Base-by-base conservation (phyloP, 2,329 filamentous ascomycete genomes). In the Trichothecium roseum region DNA sequence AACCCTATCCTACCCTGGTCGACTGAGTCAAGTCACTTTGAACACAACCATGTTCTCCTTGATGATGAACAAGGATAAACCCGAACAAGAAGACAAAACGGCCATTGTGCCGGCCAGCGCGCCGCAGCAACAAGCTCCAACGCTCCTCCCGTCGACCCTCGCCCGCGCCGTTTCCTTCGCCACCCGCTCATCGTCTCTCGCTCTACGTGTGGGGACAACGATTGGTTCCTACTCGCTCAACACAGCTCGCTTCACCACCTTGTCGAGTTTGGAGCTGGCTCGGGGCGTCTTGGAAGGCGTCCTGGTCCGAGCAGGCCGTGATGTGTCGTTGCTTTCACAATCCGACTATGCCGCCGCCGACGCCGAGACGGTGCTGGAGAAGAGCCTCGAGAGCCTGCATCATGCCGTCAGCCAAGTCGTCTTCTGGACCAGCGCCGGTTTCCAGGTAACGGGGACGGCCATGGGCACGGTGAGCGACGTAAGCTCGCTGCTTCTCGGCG, bases 381-480 rank as follows among this genome's bases (percentile, higher is more conserved):
- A 60, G 38, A 74, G 68, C 45, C 59, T 79, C 20, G 69, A 73
- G 39, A 64, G 56, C 37, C 54, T 79, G 29, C 73, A 79, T 44
- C 61, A 63, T 35, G 70, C 69, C 17, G 72, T 79, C 52, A 69
- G 68, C 5, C 66, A 68, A 34, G 62, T 73, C 18, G 71, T 75
- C 28, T 78, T 79, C 45, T 75, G 72, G 62, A 75, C 74, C 2
- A 69, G 70, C 2, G 68, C 75, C 3, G 66, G 74, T 32, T 79
- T 80, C 44, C 63, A 75, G 31, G 47, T 78, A 8, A 75, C 73
- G 2, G 64, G 65, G 8, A 68, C 72, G 2, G 67, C 72, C 4
- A 53, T 78, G 13, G 67, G 66, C 14, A 62, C 67, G 12, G 66
- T 64, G 5, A 74, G 72, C 7, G 68, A 76, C 34, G 52, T 73